phyloP scores from a whole-genome alignment of 257 asterid genomes.

The Salvia splendens region DNA sequence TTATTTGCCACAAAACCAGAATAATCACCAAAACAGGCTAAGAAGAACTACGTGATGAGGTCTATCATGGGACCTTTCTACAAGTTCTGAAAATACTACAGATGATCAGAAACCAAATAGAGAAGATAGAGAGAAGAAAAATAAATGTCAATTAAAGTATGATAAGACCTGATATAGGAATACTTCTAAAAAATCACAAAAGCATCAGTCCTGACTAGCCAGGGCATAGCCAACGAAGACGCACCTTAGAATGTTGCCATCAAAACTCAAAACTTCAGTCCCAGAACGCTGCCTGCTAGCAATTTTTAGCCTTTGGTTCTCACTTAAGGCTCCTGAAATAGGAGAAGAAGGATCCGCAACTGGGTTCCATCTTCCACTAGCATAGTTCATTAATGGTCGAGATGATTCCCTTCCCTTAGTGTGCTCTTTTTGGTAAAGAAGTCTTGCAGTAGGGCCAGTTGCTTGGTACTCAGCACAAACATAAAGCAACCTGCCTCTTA shows the following conservation, averaged over 20 bases:
- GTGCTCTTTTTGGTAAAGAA: constrained; percentile 93
- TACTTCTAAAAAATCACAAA: constrained; percentile 5
- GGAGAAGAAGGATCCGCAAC: constrained; percentile 96
- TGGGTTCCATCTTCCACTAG: constrained; percentile 99
- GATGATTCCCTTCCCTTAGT: constrained; percentile 60
- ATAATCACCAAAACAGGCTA: not conserved
- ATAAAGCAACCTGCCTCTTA: constrained; percentile 70
- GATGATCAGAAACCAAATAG: not conserved
- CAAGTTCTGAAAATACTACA: not conserved
- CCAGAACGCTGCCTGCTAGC: constrained; percentile 81
- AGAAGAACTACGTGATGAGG: constrained; percentile 9
- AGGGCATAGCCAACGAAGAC: constrained; percentile 32
- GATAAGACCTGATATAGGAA: not conserved
- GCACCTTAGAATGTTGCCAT: constrained; percentile 88
- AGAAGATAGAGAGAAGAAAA: not conserved
- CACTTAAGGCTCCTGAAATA: constrained; percentile 84
- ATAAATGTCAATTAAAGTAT: constrained; percentile 2
- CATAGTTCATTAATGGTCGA: constrained; percentile 79
- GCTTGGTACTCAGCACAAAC: constrained; percentile 91
- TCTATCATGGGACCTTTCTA: constrained; percentile 2
- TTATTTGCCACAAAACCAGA: constrained; percentile 14
- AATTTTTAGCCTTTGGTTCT: constrained; percentile 85
- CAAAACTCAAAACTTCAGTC: constrained; percentile 95
- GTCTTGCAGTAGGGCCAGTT: constrained; percentile 84
- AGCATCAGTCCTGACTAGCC: constrained; percentile 20